These are phyloP conservation scores for Mortierella sp. DNA, from an alignment of 371 early-diverging fungal species.

Conservation along the genomic window DNA sequence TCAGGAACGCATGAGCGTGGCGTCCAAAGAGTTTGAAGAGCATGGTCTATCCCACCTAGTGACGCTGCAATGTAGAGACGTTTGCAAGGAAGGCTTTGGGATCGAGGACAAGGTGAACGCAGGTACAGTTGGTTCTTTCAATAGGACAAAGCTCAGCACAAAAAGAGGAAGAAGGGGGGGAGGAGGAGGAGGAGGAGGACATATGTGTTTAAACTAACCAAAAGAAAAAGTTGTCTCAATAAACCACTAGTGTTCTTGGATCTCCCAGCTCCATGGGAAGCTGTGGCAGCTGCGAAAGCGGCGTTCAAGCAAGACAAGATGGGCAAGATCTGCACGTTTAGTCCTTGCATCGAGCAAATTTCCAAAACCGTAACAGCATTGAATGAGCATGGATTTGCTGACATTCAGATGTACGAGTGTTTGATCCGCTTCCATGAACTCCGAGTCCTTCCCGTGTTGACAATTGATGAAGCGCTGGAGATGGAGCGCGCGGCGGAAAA, in stretches of 20 bases:
- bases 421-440: constrained; percentile 72
- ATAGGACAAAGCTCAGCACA: too few species aligned
- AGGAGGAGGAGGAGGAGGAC: too few species aligned
- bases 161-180: too few species aligned
- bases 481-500: constrained; percentile 54
- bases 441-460: constrained; percentile 59
- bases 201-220: too few species aligned
- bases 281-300: constrained; percentile 81
- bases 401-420: constrained; percentile 87
- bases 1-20: constrained; percentile 77
- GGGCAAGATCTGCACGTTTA: constrained; percentile 91
- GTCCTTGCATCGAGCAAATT: constrained; percentile 97
- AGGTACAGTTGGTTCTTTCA: constrained; percentile 49
- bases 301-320: constrained; percentile 82
- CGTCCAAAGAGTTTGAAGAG: constrained; percentile 79
- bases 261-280: constrained; percentile 97
- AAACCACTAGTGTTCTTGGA: constrained; percentile 86
- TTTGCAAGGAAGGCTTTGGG: constrained; percentile 91
- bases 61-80: constrained; percentile 84
- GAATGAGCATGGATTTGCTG: constrained; percentile 81
- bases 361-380: constrained; percentile 80
- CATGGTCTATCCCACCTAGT: constrained; percentile 80
- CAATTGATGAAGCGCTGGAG: constrained; percentile 62
- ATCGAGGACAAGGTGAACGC: constrained; percentile 79
- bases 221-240: not conserved